phyloP scores from a whole-genome alignment of 805 yeast species.

The Candida orba region DNA sequence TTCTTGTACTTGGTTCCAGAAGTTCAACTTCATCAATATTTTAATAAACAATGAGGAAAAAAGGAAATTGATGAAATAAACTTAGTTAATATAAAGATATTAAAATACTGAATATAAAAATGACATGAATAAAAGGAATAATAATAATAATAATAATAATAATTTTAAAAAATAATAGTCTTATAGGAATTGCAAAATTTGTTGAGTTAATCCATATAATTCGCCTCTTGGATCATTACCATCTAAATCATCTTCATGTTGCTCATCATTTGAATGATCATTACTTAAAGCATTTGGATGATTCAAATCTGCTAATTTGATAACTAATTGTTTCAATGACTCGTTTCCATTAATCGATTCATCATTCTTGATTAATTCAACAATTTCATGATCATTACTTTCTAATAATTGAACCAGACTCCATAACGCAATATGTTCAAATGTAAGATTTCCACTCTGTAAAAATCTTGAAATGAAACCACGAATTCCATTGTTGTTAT shows the following conservation, averaged over 20 bases:
- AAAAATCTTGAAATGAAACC: slow-evolving; percentile 79
- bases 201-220: slow-evolving; percentile 59
- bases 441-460: slow-evolving; percentile 80
- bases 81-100: too few relatives aligned
- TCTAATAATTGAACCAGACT: slow-evolving; percentile 89
- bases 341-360: slow-evolving; percentile 35
- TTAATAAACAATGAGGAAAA: too few relatives aligned
- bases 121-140: background rate
- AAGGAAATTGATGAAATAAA: too few relatives aligned
- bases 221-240: slow-evolving; percentile 51
- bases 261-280: slow-evolving; percentile 28
- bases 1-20: too few relatives aligned
- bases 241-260: slow-evolving; percentile 33
- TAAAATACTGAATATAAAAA: too few relatives aligned
- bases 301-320: slow-evolving; percentile 35
- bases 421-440: slow-evolving; percentile 98
- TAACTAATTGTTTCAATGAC: slow-evolving; percentile 43
- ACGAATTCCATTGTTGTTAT: slow-evolving; percentile 69
- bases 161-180: background rate
- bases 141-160: background rate
- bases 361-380: slow-evolving; percentile 38
- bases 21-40: too few relatives aligned
- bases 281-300: slow-evolving; percentile 13
- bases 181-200: slow-evolving; percentile 43
- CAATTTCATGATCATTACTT: slow-evolving; percentile 62